Evolutionary conservation across 2,329 filamentous ascomycete species (phyloP), one percentile per base, ranked within the genome.

Genomic region (Didymella arachidicola): DNA sequence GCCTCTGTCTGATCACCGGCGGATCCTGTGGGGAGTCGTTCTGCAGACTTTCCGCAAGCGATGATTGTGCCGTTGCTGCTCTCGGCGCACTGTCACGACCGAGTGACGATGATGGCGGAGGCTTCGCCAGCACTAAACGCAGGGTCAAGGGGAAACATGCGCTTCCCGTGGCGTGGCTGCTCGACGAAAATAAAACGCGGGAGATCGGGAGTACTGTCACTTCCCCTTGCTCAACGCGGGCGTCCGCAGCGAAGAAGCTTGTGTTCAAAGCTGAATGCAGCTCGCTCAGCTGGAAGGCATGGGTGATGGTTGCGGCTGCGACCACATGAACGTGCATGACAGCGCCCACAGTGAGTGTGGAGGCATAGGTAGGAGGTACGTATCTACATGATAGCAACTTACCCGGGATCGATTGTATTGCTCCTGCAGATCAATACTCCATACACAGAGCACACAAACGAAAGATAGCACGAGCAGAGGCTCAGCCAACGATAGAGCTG

Each of bases 1-100:
- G 56, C 48, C 52, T 52, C 51, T 53, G 50, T 42, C 50, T 57
- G 57, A 53, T 58, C 54, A 50, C 47, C 53, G 48, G 62, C 19
- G 43, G 61, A 59, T 64, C 54, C 54, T 60, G 62, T 63, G 63
- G 59, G 59, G 36, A 52, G 52, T 42, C 36, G 42, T 60, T 52
- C 47, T 36, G 32, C 16, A 16, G 32, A n/a, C 14, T 36, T 44
- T 27, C 36, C 41, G 41, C 41, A 53, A 43, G 43, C 49, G 44
- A 58, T 22, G 39, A 43, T 47, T 30, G 57, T 38, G 57, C 57
- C 57, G 52, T 52, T 51, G 39, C 25, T 49, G 44, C 46, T 30
- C 18, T 47, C 46, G 41, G 57, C 25, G 38, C 57, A 27, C 41
- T 26, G 51, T 51, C 42, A 41, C 42, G 16, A 39, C 19, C 43